phyloP scores from a whole-genome alignment of 129 eudicot species.

The Escallonia herrerae region DNA sequence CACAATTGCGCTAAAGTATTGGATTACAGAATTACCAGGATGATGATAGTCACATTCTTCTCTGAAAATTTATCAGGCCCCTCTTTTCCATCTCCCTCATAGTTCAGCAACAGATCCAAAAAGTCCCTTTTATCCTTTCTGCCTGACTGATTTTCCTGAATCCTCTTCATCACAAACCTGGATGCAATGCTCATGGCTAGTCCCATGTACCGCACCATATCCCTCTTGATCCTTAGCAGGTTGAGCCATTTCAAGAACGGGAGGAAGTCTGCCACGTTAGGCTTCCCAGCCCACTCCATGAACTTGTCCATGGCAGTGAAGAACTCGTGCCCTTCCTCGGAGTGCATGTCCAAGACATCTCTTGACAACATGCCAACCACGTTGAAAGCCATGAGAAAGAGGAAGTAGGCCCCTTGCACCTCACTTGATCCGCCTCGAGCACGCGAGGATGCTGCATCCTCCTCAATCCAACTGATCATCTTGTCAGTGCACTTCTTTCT shows the following conservation, averaged over 20 bases:
- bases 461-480: conserved; percentile 21
- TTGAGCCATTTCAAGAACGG: conserved; percentile 43
- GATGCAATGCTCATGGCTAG: conserved; percentile 29
- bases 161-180: conserved; percentile 35
- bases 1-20: too few species aligned
- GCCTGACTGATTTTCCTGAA: conserved; percentile 8
- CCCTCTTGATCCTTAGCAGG: conserved; percentile 29
- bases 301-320: conserved; percentile 22
- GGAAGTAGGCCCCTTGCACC: conserved; percentile 26
- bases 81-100: conserved; percentile 38
- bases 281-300: conserved; percentile 44
- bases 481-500: conserved; percentile 12
- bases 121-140: conserved; percentile 28
- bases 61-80: conserved; percentile 42
- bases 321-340: conserved; percentile 37
- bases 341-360: conserved; percentile 37
- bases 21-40: conserved; percentile 22
- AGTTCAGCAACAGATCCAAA: conserved; percentile 57
- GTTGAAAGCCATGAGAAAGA: conserved; percentile 41
- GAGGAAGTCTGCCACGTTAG: conserved; percentile 49
- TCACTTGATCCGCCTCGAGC: conserved; percentile 8
- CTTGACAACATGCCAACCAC: conserved; percentile 51
- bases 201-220: conserved; percentile 28
- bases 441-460: not conserved
- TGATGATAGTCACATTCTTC: conserved; percentile 27